Evolutionary conservation across 2,329 filamentous ascomycete genomes (phyloP).

Genomic region (Scedosporium aurantiacum): DNA sequence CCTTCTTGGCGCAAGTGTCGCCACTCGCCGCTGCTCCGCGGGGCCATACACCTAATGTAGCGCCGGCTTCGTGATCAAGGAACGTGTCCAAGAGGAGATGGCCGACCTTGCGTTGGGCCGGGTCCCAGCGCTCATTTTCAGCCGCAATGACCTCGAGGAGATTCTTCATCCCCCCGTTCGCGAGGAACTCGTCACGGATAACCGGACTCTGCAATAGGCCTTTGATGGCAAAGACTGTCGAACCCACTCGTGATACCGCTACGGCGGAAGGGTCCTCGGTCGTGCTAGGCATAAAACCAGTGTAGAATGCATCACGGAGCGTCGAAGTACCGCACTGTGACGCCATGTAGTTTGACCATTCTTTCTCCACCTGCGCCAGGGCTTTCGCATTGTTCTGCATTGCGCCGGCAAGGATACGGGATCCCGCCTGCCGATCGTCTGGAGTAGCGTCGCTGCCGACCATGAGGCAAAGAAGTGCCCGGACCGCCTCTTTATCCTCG

Average conservation of each 20-base stretch:
- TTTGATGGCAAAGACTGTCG: conserved; percentile 36
- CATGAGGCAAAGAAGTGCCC: conserved; percentile 47
- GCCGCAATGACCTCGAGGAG: conserved; percentile 41
- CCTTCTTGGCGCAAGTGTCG: conserved; percentile 22
- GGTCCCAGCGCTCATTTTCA: conserved; percentile 35
- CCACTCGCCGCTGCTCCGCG: conserved; percentile 21
- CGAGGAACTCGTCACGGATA: conserved; percentile 46
- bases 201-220: conserved; percentile 42
- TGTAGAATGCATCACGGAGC: conserved; percentile 29
- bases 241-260: conserved; percentile 11
- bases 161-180: conserved; percentile 39
- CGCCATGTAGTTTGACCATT: conserved; percentile 32
- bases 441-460: conserved; percentile 20
- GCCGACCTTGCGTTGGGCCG: conserved; percentile 41
- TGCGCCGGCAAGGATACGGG: conserved; percentile 44
- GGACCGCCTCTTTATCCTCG: conserved; percentile 41
- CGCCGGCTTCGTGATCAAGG: conserved; percentile 54
- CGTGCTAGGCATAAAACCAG: conserved; percentile 23
- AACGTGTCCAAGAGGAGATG: conserved; percentile 54
- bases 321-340: conserved; percentile 23
- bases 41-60: conserved; percentile 46
- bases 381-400: conserved; percentile 57
- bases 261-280: conserved; percentile 11
- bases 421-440: conserved; percentile 40
- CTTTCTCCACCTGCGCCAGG: conserved; percentile 35